A percentile compares a stretch with the other conserved stretches of the same genome.
Evolutionary conservation across 2,329 filamentous ascomycete genomes (phyloP).

Genomic region (Sporothrix dimorphospora): DNA sequence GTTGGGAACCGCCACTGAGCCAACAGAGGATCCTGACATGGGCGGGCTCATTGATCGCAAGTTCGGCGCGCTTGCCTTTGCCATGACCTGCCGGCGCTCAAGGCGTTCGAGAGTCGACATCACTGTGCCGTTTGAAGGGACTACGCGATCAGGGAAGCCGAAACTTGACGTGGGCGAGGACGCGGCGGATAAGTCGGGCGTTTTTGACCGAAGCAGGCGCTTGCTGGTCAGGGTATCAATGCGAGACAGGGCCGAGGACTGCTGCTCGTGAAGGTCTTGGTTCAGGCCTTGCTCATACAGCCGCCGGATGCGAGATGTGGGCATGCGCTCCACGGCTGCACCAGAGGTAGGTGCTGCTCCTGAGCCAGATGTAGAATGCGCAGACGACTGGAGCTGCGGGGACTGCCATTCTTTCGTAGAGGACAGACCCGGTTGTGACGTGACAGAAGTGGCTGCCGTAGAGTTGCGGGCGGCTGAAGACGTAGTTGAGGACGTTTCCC

Average conservation of each 20-base stretch:
- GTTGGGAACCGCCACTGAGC: conserved; percentile 41
- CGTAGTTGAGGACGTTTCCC: conserved; percentile 84
- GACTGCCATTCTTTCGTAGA: conserved; percentile 57
- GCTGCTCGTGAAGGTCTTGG: conserved; percentile 79
- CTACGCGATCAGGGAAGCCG: conserved; percentile 51
- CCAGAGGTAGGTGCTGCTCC: conserved; percentile 41
- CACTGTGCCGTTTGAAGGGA: conserved; percentile 6
- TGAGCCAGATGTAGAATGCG: background rate
- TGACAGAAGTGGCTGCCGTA: conserved; percentile 84
- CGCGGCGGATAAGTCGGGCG: conserved; percentile 52
- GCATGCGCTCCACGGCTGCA: conserved; percentile 61
- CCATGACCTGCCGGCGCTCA: conserved; percentile 46
- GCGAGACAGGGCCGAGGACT: conserved; percentile 73
- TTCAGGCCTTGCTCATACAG: conserved; percentile 83
- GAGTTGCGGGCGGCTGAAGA: conserved; percentile 76
- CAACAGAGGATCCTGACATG: conserved; percentile 43
- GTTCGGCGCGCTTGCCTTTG: conserved; percentile 69
- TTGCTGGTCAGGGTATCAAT: conserved; percentile 77
- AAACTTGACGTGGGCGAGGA: conserved; percentile 51
- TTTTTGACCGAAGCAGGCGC: conserved; percentile 54
- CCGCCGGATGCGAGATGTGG: conserved; percentile 69
- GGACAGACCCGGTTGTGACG: conserved; percentile 65
- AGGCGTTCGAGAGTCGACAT: conserved; percentile 28
- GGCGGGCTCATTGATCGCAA: conserved; percentile 62
- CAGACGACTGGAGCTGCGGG: conserved; percentile 33